A percentile compares a stretch with the other conserved stretches of the same genome.
Evolutionary conservation across 2,329 filamentous ascomycete species (phyloP).

Genomic region (Lasiodiplodia theobromae): DNA sequence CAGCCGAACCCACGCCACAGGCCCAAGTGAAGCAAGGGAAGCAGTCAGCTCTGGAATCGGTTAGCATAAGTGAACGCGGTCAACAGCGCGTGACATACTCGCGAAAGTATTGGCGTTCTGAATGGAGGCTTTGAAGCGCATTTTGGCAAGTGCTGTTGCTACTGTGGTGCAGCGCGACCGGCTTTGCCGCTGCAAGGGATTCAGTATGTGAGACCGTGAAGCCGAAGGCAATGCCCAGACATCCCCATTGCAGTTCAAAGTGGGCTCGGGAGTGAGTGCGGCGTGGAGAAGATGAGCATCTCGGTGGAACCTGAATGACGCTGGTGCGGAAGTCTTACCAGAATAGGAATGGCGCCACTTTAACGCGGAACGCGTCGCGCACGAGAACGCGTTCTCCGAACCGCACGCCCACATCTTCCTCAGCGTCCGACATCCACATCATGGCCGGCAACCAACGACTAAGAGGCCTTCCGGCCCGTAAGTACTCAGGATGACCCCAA

Average conservation of each 20-base stretch:
- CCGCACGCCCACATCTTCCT: constrained; percentile 5
- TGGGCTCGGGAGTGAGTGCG: not conserved
- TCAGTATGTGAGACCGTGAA: not conserved
- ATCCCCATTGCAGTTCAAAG: constrained; percentile 2
- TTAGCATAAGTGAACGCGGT: constrained; percentile 5
- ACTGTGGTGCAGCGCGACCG: not conserved
- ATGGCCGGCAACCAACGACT: constrained; percentile 37
- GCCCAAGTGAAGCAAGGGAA: constrained; percentile 71
- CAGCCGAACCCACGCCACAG: constrained; percentile 89
- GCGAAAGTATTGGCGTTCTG: constrained; percentile 61
- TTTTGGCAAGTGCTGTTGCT: constrained; percentile 34
- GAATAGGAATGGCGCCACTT: not conserved
- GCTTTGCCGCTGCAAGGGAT: not conserved
- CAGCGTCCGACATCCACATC: constrained; percentile 2
- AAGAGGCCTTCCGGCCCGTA: constrained; percentile 44
- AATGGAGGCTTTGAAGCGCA: constrained; percentile 63
- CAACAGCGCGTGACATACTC: constrained; percentile 50
- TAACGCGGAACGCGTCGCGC: constrained; percentile 25
- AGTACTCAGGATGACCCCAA: constrained; percentile 26
- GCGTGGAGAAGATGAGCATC: not conserved
- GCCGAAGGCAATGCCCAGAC: not conserved
- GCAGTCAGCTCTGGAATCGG: constrained; percentile 63
- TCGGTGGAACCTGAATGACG: constrained; percentile 3
- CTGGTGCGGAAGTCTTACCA: constrained; percentile 10
- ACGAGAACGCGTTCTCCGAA: constrained; percentile 11